Base-by-base conservation (phyloP, 1,284 basidiomycete genomes). In the Marasmius oreades region DNA sequence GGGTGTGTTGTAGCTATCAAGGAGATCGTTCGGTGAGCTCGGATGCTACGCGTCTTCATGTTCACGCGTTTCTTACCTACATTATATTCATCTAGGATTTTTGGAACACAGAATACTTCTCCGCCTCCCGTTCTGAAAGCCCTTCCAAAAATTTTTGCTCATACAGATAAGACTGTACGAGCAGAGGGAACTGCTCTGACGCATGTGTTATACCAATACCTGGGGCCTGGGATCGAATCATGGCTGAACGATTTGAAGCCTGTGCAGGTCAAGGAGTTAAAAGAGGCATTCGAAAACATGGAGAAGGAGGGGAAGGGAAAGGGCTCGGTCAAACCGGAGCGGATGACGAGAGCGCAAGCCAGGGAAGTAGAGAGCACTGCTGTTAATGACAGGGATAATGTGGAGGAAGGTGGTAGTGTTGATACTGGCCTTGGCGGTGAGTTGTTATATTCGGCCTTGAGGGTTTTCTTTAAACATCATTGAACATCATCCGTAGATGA, bases 181-280 rank as follows among this genome's bases (percentile, higher is more conserved):
- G 86, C 93, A 1, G 97, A 99, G 73, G 96, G 95, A 36, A 86
- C 85, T 0, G 75, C 78, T 39, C 86, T 99, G 18, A 81, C 86
- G 0, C 85, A 90, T 62, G 77, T 80, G 3, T 74, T 99, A 5
- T 96, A 99, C 76, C 88, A 90, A 61, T 95, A 87, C 69, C 86
- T 99, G 61, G 97, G 97, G 22, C 77, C 90, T 1, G 90, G 88
- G 0, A 88, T 99, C 59, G 88, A 94, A 55, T 85, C 94, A 45
- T 93, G 88, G 73, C 76, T 99, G 10, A 76, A 84, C n/a, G 92
- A 97, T 62, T 81, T 99, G 60, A 99, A 99, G 70, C 94, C 97
- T 0, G 95, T 99, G n/a, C 97, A 99, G 71, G 86, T 95, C 44
- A 95, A 98, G 69, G 97, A 99, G 67, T 73, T 99, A 59, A 93